Conservation (phyloP, 1,139 yeast species). For the Wickerhamiella infanticola region DNA sequence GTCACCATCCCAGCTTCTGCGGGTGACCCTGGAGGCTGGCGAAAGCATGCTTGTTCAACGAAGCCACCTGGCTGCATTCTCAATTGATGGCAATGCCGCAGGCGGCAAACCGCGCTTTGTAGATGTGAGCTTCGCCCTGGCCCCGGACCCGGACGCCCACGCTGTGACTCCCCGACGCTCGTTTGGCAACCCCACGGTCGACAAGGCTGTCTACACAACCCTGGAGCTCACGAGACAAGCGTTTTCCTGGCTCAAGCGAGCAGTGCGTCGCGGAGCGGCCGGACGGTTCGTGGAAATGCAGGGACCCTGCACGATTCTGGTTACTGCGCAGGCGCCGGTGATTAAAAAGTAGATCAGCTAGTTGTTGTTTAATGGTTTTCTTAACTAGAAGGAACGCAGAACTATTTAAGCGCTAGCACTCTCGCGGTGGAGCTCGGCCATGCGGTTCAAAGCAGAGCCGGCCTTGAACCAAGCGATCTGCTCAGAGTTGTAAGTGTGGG, state of each 20-base stretch:
- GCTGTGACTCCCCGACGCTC: background rate
- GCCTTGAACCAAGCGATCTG: slow-evolving; percentile 99
- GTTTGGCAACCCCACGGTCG: background rate
- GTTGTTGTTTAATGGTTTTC: too few species aligned
- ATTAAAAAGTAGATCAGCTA: background rate
- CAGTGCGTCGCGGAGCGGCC: slow-evolving; percentile 8
- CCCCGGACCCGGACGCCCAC: background rate
- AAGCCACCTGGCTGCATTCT: slow-evolving; percentile 23
- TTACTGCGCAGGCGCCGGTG: slow-evolving; percentile 9
- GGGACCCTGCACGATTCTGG: slow-evolving; percentile 15
- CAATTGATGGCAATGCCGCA: slow-evolving; percentile 19
- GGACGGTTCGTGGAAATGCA: slow-evolving; percentile 9
- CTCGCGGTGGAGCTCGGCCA: slow-evolving; percentile 40
- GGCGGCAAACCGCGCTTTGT: slow-evolving; percentile 5
- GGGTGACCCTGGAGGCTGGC: slow-evolving; percentile 19
- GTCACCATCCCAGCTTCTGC: slow-evolving; percentile 21
- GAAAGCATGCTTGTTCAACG: slow-evolving; percentile 24
- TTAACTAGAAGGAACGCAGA: background rate
- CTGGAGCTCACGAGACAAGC: background rate
- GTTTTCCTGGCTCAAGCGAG: background rate
- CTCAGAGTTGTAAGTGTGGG: slow-evolving; percentile 90
- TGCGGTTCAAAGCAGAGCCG: slow-evolving; percentile 97
- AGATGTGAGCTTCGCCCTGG: slow-evolving; percentile 4
- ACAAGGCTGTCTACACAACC: background rate
- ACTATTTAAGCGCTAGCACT: slow-evolving; percentile 1